phyloP scores from a whole-genome alignment of 176 grass and related monocot species.

The Oryza glumipatula region DNA sequence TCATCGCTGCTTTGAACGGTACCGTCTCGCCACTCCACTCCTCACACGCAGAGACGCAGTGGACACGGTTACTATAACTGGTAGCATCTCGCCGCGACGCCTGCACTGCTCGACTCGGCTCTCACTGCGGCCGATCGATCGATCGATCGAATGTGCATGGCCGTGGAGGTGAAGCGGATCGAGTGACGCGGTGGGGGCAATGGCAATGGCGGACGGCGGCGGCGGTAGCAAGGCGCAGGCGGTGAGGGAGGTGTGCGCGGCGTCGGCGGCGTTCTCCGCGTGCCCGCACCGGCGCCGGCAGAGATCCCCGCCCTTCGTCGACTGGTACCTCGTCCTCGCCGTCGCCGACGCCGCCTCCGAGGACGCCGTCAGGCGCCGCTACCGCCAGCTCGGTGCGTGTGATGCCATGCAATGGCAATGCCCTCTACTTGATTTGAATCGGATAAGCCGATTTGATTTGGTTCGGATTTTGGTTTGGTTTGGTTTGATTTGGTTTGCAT shows the following conservation, averaged over 20 bases:
- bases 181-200: background rate
- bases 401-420: too few species aligned
- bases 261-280: conserved; percentile 56
- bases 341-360: conserved; percentile 62
- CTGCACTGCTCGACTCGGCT: background rate
- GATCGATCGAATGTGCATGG: background rate
- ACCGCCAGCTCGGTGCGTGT: conserved; percentile 72
- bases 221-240: conserved; percentile 36
- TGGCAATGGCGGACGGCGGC: conserved; percentile 13
- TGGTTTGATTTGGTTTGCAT: too few species aligned
- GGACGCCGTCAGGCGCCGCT: conserved; percentile 61
- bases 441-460: too few species aligned
- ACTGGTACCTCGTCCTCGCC: conserved; percentile 97
- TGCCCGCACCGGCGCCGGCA: conserved; percentile 57
- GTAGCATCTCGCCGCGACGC: background rate
- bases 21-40: background rate
- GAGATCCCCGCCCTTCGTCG: conserved; percentile 60
- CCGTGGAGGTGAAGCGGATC: background rate
- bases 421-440: background rate
- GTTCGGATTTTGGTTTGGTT: too few species aligned
- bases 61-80: too few species aligned
- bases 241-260: conserved; percentile 60
- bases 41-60: too few species aligned
- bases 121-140: background rate
- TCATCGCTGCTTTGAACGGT: background rate